Conservation (phyloP, 1,284 basidiomycete species). For the Ganoderma leucocontextum region DNA sequence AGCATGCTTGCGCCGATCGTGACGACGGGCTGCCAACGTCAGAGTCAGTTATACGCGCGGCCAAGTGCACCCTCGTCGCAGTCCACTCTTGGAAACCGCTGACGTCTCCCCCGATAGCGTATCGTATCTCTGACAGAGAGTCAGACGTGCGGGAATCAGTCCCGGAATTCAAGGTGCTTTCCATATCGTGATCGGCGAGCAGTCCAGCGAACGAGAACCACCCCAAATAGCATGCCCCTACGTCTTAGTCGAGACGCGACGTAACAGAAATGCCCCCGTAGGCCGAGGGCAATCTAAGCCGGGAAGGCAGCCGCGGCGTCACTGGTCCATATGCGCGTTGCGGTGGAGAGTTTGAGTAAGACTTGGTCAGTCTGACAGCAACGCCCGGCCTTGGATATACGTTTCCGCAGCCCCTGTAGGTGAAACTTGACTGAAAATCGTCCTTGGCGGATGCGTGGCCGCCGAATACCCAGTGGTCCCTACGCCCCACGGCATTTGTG, state of each 20-base stretch:
- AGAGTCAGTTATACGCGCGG: neutral
- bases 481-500: neutral
- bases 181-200: neutral
- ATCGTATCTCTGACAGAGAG: neutral
- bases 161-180: neutral
- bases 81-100: neutral
- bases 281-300: neutral
- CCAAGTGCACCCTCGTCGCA: neutral
- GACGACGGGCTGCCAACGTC: neutral
- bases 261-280: neutral
- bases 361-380: neutral
- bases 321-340: neutral
- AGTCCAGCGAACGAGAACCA: neutral
- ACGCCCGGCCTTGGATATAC: neutral
- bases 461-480: neutral
- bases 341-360: neutral
- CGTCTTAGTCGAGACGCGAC: neutral
- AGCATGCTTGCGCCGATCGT: slow-evolving; percentile 1
- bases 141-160: neutral
- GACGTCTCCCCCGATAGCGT: neutral
- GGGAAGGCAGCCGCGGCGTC: neutral
- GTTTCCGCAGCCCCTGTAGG: neutral
- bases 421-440: neutral
- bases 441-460: neutral
- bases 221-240: neutral